Evolutionary conservation across 805 yeast species (phyloP), one percentile per base, ranked within the genome.

Genomic region (Lachancea kluyveri): DNA sequence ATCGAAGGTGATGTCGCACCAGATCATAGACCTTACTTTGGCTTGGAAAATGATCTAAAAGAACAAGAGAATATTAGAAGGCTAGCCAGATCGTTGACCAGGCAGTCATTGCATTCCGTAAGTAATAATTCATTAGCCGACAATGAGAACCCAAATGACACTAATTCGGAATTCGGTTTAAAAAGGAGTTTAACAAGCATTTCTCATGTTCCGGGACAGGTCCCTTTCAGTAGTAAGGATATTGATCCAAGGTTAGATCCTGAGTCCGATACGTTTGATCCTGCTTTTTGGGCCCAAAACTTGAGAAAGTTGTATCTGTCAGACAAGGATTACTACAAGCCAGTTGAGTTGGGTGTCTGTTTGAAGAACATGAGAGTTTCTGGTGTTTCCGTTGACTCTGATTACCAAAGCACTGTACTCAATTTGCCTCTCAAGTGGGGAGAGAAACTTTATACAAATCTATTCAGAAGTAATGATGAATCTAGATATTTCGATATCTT

Each of bases 281-380:
- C 82, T 16, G 64, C 65, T 39, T 70, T 65, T 39, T 81, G 88
- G 87, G 72, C 79, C 36, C 68, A 69, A 46, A 75, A 77, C 45
- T 58, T 80, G 61, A 63, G 69, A 39, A 61, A 65, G 30, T 49
- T 79, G 36, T 57, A 54, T 49, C 69, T 67, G 24, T 54, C 68
- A 6, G 82, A 79, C 45, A 74, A 75, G 1, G 85, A 76, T 3
- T 66, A 73, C 48, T 77, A 71, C 51, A 69, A 70, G 46, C 74
- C 77, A 17, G 60, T 72, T 27, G 64, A 68, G 15, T 57, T 78
- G 31, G 78, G 85, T 8, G 60, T 79, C 24, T 62, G 75, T 2
- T 82, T 72, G 62, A 64, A 70, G 38, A 57, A 77, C 45, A 59
- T 81, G 42, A 57, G 76, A 35, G 83, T 82, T 3, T 71, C 63